Evolutionary conservation across 768 basidiomycete genomes (phyloP).

Genomic region (Rhizopogon vesiculosus): DNA sequence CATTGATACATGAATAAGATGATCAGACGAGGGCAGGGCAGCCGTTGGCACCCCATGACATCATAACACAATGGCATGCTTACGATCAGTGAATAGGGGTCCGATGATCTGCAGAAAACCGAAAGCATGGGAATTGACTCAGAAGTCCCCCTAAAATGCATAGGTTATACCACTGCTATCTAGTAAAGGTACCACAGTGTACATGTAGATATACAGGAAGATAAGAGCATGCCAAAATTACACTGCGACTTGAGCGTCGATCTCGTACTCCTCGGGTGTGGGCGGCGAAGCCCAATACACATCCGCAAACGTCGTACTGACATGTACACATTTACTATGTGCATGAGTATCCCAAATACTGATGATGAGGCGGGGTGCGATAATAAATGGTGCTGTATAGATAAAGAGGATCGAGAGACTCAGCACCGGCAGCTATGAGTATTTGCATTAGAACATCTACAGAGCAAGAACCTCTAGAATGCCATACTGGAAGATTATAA

Average conservation of each 20-base stretch:
- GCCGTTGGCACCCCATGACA: too few relatives aligned
- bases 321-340: background rate
- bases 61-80: too few relatives aligned
- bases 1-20: too few relatives aligned
- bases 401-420: background rate
- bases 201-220: too few relatives aligned
- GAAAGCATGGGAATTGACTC: too few relatives aligned
- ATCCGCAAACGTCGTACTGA: background rate
- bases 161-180: too few relatives aligned
- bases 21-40: too few relatives aligned
- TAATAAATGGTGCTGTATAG: background rate
- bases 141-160: too few relatives aligned
- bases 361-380: background rate
- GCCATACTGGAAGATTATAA: background rate
- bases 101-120: too few relatives aligned
- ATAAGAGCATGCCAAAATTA: background rate
- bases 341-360: conserved; percentile 1
- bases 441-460: background rate
- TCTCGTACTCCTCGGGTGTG: background rate
- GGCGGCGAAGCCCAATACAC: background rate
- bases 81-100: too few relatives aligned
- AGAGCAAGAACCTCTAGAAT: too few relatives aligned
- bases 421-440: background rate
- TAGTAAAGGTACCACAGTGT: too few relatives aligned
- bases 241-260: background rate